These are phyloP conservation scores for Tuber umbilicatum DNA, from an alignment of 495 filamentous ascomycete genomes.

Conservation along the genomic window DNA sequence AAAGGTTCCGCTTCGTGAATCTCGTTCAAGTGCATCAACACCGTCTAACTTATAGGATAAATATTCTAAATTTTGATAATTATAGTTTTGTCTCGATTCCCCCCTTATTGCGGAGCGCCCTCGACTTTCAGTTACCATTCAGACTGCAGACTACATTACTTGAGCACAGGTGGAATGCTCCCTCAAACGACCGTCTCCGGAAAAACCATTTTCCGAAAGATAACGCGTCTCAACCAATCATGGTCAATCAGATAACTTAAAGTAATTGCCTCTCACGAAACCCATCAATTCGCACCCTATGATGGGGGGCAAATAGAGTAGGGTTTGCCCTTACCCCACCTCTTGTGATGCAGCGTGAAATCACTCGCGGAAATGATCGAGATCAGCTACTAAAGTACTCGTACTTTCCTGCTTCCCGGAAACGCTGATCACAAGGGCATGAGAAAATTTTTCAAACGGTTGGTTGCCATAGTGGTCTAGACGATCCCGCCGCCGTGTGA, in stretches of 20 bases:
- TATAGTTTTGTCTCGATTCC: not conserved
- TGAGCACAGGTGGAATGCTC: not conserved
- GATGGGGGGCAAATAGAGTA: not conserved
- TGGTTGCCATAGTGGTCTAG: not conserved
- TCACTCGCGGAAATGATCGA: not conserved
- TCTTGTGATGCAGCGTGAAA: not conserved
- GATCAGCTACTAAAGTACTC: not conserved
- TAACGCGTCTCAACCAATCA: not conserved
- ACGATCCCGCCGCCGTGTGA: not conserved
- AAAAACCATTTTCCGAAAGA: not conserved
- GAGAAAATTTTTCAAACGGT: not conserved
- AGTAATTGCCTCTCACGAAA: not conserved
- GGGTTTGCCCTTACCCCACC: not conserved
- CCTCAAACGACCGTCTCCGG: not conserved
- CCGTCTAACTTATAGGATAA: too few relatives aligned
- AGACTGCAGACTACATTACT: too few relatives aligned
- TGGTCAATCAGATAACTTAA: not conserved
- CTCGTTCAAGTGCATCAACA: not conserved
- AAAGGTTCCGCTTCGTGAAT: not conserved
- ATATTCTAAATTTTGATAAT: too few relatives aligned
- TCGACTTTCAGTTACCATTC: too few relatives aligned
- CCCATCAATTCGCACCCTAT: not conserved
- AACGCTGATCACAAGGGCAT: not conserved
- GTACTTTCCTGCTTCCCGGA: not conserved
- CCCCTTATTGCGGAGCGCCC: not conserved